A percentile compares a stretch with the other conserved stretches of the same genome.
Conservation (phyloP, 345 rosid genomes). For the Erysimum cheiranthoides region DNA sequence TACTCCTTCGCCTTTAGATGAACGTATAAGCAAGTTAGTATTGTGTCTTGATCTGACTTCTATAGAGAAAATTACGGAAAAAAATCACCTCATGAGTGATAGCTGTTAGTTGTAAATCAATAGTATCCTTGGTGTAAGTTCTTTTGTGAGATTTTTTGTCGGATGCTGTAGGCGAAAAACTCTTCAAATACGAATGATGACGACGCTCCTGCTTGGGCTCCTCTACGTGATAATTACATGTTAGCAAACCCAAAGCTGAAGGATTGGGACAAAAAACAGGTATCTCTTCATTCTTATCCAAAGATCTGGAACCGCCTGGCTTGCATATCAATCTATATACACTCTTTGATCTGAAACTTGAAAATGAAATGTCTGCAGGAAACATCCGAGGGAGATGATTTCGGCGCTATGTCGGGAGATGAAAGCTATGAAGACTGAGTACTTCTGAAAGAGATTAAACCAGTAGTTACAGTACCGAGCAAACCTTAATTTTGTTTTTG, state of each 20-base stretch:
- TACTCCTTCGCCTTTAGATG: background rate
- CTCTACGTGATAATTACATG: conserved; percentile 91
- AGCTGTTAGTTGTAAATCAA: conserved; percentile 17
- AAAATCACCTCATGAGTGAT: background rate
- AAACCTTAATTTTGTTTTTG: background rate
- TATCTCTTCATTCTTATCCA: conserved; percentile 40
- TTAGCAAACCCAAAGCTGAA: conserved; percentile 80
- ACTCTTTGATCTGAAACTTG: background rate
- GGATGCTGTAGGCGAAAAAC: conserved; percentile 29
- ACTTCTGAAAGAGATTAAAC: background rate
- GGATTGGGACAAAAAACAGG: conserved; percentile 91
- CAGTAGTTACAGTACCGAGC: background rate
- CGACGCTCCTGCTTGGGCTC: conserved; percentile 94
- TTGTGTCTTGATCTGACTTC: background rate
- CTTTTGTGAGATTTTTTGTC: conserved; percentile 17
- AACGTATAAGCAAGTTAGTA: conserved; percentile 8
- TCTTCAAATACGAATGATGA: conserved; percentile 42
- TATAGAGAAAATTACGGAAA: background rate
- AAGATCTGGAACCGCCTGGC: background rate
- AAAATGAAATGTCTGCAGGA: conserved; percentile 52
- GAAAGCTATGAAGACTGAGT: conserved; percentile 51
- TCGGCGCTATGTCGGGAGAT: conserved; percentile 57
- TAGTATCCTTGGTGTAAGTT: background rate
- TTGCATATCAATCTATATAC: background rate
- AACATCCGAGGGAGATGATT: conserved; percentile 50